A percentile compares a stretch with the other conserved stretches of the same genome.
These are phyloP conservation scores for Diplodia sapinea DNA, from an alignment of 2,329 filamentous ascomycete genomes.

Conservation along the genomic window DNA sequence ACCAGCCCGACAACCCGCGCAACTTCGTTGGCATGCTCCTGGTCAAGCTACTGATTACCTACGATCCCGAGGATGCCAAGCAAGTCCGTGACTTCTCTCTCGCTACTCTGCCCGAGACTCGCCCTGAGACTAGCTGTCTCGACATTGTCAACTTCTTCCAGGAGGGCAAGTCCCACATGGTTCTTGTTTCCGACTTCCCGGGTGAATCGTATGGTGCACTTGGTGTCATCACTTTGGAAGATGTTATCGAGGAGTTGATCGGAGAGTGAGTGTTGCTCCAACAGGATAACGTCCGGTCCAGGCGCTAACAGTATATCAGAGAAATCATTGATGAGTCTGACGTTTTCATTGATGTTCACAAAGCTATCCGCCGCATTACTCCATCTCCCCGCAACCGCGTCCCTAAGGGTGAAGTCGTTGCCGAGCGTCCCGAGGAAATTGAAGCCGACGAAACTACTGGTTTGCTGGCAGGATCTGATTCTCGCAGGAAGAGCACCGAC, in stretches of 20 bases:
- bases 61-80: conserved; percentile 91
- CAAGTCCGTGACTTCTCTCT: conserved; percentile 88
- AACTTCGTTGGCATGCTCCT: conserved; percentile 98
- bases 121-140: conserved; percentile 92
- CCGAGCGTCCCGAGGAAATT: conserved; percentile 44
- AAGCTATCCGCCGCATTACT: conserved; percentile 87
- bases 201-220: conserved; percentile 90
- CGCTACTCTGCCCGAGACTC: conserved; percentile 91
- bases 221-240: conserved; percentile 93
- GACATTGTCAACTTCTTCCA: conserved; percentile 99
- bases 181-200: conserved; percentile 87
- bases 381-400: conserved; percentile 80
- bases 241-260: conserved; percentile 98
- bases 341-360: conserved; percentile 97
- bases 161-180: conserved; percentile 99
- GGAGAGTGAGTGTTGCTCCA: conserved; percentile 74
- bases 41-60: conserved; percentile 98
- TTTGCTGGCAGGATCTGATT: conserved; percentile 28
- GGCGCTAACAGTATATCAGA: conserved; percentile 53
- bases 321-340: conserved; percentile 99
- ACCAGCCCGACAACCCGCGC: conserved; percentile 78
- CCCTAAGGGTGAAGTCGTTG: conserved; percentile 61
- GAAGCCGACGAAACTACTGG: conserved; percentile 37
- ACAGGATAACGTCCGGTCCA: not conserved
- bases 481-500: conserved; percentile 23